phyloP scores from a whole-genome alignment of 306 rosid species.

The Cucumis melo region DNA sequence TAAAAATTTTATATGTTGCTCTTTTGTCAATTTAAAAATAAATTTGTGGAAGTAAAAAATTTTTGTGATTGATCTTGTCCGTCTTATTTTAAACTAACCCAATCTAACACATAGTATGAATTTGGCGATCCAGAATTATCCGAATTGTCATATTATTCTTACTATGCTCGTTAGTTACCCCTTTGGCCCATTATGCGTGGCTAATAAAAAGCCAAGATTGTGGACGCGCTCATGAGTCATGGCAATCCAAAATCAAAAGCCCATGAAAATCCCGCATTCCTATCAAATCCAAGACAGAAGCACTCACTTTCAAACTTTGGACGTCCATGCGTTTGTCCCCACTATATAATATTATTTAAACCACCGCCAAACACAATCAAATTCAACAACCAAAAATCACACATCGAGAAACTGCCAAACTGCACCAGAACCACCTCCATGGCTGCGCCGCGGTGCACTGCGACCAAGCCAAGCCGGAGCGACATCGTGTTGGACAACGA shows the following conservation, averaged over 20 bases:
- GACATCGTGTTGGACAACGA: constrained; percentile 43
- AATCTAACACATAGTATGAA: too few species aligned
- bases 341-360: neutral
- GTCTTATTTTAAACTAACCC: too few species aligned
- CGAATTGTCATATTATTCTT: too few species aligned
- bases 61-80: too few species aligned
- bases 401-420: neutral
- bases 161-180: too few species aligned
- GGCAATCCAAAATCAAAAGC: neutral
- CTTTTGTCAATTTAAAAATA: too few species aligned
- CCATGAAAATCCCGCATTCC: neutral
- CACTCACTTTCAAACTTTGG: neutral
- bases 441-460: constrained; percentile 34
- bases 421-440: neutral
- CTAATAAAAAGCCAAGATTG: neutral
- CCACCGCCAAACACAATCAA: neutral
- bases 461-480: constrained; percentile 59
- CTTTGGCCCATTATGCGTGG: too few species aligned
- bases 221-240: neutral
- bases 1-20: too few species aligned
- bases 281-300: neutral
- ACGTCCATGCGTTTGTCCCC: neutral
- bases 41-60: too few species aligned
- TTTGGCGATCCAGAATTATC: too few species aligned
- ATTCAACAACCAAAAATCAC: too few species aligned